Base-by-base conservation (phyloP, 2,329 filamentous ascomycete genomes). In the Didymella pinodella region DNA sequence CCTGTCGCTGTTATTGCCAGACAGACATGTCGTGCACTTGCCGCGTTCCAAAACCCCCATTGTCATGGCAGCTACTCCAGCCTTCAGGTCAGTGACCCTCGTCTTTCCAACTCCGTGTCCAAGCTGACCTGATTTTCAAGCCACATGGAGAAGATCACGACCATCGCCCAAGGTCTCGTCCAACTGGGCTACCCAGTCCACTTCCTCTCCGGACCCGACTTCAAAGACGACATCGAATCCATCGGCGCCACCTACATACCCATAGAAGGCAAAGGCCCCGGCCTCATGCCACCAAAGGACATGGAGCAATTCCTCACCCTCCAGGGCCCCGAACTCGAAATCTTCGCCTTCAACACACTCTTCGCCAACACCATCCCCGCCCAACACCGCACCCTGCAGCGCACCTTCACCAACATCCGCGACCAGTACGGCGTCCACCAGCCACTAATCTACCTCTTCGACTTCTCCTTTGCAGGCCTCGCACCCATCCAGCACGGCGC, bases 111-210 rank as follows among this genome's bases (percentile, higher is more conserved):
- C 20, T 40, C 16, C 26, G 31, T 4, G 8, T 28, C 18, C 22
- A 11, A 29, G 5, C 12, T 50, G 6, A 53, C 50, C 48, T 34
- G 28, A 7, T 3, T 14, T 26, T 2, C 44, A 62, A 55, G 64
- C 36, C 68, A 72, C 49, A 59, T 71, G 20, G 65, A 66, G 43
- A 68, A 64, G n/a, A 46, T 67, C 40, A 56, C 64, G 8, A 56
- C 65, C 26, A 71, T 81, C 14, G 74, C 76, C 2, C 65, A 66
- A n/a, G 68, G 79, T 22, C 70, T 82, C 16, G 62, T 79, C 18
- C 61, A 65, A 14, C 69, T 74, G 12, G 81, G 79, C 16, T 82
- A 80, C 54, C 67, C 76, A 8, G 68, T 81, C 2, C 78, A 75
- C 4, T 79, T 82, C 60, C 72, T 83, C 29, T 73, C 75, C 10